Percentiles rank a stretch among this genome's conserved stretches.
phyloP scores from a whole-genome alignment of 768 basidiomycete genomes.

The Phanerochaete sordida region DNA sequence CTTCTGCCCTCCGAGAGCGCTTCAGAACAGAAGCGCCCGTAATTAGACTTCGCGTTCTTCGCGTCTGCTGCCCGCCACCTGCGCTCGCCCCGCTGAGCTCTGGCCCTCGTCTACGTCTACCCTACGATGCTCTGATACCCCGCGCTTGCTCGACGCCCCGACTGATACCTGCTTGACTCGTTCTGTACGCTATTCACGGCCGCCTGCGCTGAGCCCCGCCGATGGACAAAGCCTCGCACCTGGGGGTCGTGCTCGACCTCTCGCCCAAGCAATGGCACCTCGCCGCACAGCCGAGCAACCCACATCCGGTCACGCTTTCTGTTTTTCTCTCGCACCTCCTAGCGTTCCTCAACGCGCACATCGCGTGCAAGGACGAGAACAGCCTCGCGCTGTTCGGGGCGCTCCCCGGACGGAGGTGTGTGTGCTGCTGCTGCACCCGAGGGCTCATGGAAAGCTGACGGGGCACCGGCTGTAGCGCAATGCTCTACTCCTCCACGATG shows the following conservation, averaged over 20 bases:
- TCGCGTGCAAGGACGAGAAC: constrained; percentile 90
- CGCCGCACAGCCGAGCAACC: constrained; percentile 47
- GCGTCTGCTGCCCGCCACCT: not conserved
- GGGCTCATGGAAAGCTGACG: not conserved
- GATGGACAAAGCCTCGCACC: constrained; percentile 56
- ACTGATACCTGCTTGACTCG: not conserved
- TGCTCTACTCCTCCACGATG: constrained; percentile 72
- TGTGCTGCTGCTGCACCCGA: not conserved
- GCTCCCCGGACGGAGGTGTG: constrained; percentile 77
- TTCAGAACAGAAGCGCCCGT: too few relatives aligned
- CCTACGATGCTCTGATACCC: not conserved
- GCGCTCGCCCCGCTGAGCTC: not conserved
- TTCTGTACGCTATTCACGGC: not conserved
- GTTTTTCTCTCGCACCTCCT: constrained; percentile 82
- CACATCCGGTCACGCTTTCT: constrained; percentile 57
- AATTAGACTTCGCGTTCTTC: not conserved
- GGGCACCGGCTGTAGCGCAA: constrained; percentile 42
- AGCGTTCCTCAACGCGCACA: constrained; percentile 89
- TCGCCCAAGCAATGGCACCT: constrained; percentile 85
- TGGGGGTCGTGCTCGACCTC: constrained; percentile 84
- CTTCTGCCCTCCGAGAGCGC: too few relatives aligned
- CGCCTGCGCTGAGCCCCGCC: not conserved
- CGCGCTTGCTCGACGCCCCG: not conserved
- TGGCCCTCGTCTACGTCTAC: not conserved
- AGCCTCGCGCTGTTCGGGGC: constrained; percentile 90